Conservation (phyloP, 2,329 filamentous ascomycete species). For the Aspergillus novofumigatus region DNA sequence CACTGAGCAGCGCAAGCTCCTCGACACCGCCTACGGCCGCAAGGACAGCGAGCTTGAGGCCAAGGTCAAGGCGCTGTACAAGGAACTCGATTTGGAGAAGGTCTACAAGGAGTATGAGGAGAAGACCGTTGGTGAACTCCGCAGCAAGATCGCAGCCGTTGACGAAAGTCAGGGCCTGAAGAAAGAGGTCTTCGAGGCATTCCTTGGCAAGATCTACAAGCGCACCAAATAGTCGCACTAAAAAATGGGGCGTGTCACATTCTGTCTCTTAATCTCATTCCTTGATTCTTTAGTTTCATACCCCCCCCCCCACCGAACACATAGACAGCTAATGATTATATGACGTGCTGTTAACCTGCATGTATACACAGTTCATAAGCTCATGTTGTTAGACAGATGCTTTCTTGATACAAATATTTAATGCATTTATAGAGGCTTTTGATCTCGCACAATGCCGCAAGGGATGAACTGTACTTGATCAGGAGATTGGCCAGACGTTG, state of each 20-base stretch:
- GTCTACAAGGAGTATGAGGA: conserved; percentile 89
- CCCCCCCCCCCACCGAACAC: not conserved
- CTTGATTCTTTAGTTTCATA: not conserved
- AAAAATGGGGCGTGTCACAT: not conserved
- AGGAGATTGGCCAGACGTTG: too few species aligned
- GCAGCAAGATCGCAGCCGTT: conserved; percentile 67
- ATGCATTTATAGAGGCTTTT: not conserved
- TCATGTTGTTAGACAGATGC: not conserved
- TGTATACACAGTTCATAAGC: not conserved
- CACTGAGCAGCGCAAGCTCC: conserved; percentile 78
- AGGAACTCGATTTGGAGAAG: conserved; percentile 78
- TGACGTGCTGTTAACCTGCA: not conserved
- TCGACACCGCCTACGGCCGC: conserved; percentile 89
- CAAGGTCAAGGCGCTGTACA: conserved; percentile 81
- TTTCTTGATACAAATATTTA: not conserved
- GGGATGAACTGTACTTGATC: too few species aligned
- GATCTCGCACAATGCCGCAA: not conserved
- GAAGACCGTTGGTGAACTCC: conserved; percentile 73
- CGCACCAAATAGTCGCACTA: conserved; percentile 69
- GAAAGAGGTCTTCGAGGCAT: conserved; percentile 82
- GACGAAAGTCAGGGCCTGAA: conserved; percentile 88
- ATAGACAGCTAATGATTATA: not conserved
- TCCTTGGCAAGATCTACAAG: conserved; percentile 97
- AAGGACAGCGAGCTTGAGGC: conserved; percentile 83
- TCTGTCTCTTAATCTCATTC: not conserved